These are phyloP conservation scores for Scutellaria minor DNA, from an alignment of 257 asterid genomes.

Conservation along the genomic window DNA sequence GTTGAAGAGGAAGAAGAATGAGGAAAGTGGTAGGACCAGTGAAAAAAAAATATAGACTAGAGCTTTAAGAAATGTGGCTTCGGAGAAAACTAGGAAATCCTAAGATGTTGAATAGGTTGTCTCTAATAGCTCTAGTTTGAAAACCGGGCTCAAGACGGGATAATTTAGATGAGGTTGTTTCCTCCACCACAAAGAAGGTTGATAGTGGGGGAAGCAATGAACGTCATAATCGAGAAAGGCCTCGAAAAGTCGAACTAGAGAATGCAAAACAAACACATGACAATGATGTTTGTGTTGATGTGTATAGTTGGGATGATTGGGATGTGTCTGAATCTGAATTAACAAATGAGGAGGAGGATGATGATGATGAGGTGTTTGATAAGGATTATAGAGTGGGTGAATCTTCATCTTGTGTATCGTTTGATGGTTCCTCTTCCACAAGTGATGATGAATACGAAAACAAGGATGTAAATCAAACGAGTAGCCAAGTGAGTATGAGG, in stretches of 20 bases:
- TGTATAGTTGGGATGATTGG: conserved; percentile 21
- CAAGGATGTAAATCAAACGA: not conserved
- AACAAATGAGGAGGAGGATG: conserved; percentile 33
- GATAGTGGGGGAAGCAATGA: not conserved
- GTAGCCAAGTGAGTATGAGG: not conserved
- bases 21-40: not conserved
- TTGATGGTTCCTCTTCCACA: conserved; percentile 2
- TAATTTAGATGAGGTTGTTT: conserved; percentile 25
- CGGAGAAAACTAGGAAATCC: not conserved
- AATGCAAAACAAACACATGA: not conserved
- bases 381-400: conserved; percentile 29
- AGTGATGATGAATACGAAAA: not conserved
- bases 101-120: conserved; percentile 25
- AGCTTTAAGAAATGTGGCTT: not conserved
- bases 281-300: conserved; percentile 17
- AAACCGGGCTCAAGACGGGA: conserved; percentile 11
- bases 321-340: conserved; percentile 24
- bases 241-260: not conserved
- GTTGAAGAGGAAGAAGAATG: not conserved
- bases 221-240: conserved; percentile 15
- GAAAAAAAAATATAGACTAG: not conserved
- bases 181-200: not conserved
- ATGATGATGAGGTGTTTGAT: conserved; percentile 30
- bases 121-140: conserved; percentile 33
- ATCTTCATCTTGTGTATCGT: conserved; percentile 29